phyloP scores from a whole-genome alignment of 2,329 filamentous ascomycete species.

The Sporothrix brasiliensis region DNA sequence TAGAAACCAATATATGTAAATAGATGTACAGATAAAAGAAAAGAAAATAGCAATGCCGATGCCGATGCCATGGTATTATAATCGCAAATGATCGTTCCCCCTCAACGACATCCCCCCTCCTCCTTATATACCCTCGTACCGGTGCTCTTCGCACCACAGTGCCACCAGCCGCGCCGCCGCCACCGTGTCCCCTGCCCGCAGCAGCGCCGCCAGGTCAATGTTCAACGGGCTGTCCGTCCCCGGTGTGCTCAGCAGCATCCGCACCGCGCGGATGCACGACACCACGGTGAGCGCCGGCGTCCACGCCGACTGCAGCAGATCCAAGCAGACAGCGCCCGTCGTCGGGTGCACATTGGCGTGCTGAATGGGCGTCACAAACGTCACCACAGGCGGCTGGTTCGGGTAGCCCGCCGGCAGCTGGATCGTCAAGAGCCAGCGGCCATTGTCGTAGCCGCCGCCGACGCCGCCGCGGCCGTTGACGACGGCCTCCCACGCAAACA shows the following conservation, averaged over 20 bases:
- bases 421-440: conserved; percentile 82
- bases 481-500: conserved; percentile 62
- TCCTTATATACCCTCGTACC: conserved; percentile 48
- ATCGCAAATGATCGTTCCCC: neutral
- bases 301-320: conserved; percentile 79
- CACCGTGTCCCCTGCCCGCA: conserved; percentile 68
- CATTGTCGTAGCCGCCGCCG: conserved; percentile 62
- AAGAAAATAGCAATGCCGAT: conserved; percentile 18
- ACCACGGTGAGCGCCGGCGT: conserved; percentile 82
- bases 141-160: conserved; percentile 64
- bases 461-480: conserved; percentile 60
- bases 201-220: conserved; percentile 72
- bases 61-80: conserved; percentile 22
- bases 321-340: conserved; percentile 91
- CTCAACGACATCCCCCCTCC: neutral
- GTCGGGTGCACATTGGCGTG: conserved; percentile 74
- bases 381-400: conserved; percentile 72
- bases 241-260: conserved; percentile 68
- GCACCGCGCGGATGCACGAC: conserved; percentile 71
- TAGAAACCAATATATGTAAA: neutral
- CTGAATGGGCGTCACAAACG: conserved; percentile 80
- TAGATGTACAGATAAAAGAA: neutral
- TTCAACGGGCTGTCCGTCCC: conserved; percentile 77
- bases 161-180: conserved; percentile 71
- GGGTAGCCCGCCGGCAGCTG: conserved; percentile 78